Percentiles rank a stretch among this genome's conserved stretches.
phyloP scores from a whole-genome alignment of 805 yeast genomes.

The Jamesozyma piceae region DNA sequence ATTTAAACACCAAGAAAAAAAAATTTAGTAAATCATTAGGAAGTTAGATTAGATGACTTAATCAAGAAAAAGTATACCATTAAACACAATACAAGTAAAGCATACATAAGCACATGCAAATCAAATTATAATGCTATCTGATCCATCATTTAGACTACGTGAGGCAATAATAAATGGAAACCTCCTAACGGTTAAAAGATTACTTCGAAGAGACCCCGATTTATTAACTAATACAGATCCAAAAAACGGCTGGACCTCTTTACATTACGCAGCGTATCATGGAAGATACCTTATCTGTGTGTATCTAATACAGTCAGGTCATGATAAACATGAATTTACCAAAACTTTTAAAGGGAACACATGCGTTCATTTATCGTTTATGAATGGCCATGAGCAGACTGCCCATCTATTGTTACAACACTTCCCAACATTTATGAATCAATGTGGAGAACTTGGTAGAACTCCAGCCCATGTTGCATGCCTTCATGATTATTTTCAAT shows the following conservation, averaged over 20 bases:
- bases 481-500: constrained; percentile 47
- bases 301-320: constrained; percentile 46
- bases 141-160: constrained; percentile 58
- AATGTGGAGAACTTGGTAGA: constrained; percentile 38
- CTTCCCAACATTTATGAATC: constrained; percentile 46
- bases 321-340: constrained; percentile 42
- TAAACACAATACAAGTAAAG: too few species aligned
- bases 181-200: constrained; percentile 50
- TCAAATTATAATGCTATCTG: constrained; percentile 30
- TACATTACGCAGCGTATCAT: constrained; percentile 71
- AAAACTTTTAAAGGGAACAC: constrained; percentile 50
- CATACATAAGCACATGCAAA: neutral
- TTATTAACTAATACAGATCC: constrained; percentile 62
- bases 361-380: constrained; percentile 61
- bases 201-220: constrained; percentile 60
- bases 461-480: constrained; percentile 69
- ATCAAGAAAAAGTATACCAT: too few species aligned
- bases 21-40: too few species aligned
- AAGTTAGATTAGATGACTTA: too few species aligned
- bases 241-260: constrained; percentile 67
- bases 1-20: too few species aligned
- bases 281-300: constrained; percentile 66
- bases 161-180: constrained; percentile 57
- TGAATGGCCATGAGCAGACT: constrained; percentile 58
- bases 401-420: constrained; percentile 64